These are phyloP conservation scores for Lactarius akahatsu DNA, from an alignment of 768 basidiomycete genomes.

Conservation along the genomic window DNA sequence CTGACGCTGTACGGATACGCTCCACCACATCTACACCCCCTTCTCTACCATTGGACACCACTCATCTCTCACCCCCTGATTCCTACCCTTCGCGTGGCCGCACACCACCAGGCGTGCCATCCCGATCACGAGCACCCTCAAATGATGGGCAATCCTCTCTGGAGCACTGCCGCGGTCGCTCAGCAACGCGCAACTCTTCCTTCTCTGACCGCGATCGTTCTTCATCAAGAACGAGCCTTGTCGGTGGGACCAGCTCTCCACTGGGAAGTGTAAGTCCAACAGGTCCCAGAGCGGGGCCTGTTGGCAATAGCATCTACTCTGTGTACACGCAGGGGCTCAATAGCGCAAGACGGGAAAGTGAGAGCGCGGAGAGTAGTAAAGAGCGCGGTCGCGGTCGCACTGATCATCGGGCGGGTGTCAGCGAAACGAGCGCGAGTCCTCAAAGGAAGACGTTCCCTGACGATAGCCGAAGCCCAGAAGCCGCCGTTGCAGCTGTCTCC, in stretches of 20 bases:
- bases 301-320: slow-evolving; percentile 21
- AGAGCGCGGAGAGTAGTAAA: slow-evolving; percentile 19
- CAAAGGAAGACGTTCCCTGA: neutral
- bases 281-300: slow-evolving; percentile 33
- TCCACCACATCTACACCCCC: slow-evolving; percentile 24
- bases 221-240: slow-evolving; percentile 33
- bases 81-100: slow-evolving; percentile 31
- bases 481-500: neutral
- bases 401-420: slow-evolving; percentile 22
- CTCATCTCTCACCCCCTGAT: slow-evolving; percentile 29
- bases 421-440: slow-evolving; percentile 26
- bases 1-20: slow-evolving; percentile 9
- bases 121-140: slow-evolving; percentile 33
- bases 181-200: slow-evolving; percentile 53
- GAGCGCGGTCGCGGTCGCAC: slow-evolving; percentile 26
- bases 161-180: slow-evolving; percentile 47
- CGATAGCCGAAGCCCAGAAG: slow-evolving; percentile 12
- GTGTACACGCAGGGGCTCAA: slow-evolving; percentile 26
- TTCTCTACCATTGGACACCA: slow-evolving; percentile 30
- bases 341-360: slow-evolving; percentile 17
- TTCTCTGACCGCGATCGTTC: slow-evolving; percentile 52
- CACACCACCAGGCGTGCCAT: slow-evolving; percentile 18
- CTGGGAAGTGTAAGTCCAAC: slow-evolving; percentile 40
- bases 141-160: slow-evolving; percentile 30
- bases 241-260: slow-evolving; percentile 39